Evolutionary conservation across 2,329 filamentous ascomycete species (phyloP).

Genomic region (Trichoderma brevicompactum): DNA sequence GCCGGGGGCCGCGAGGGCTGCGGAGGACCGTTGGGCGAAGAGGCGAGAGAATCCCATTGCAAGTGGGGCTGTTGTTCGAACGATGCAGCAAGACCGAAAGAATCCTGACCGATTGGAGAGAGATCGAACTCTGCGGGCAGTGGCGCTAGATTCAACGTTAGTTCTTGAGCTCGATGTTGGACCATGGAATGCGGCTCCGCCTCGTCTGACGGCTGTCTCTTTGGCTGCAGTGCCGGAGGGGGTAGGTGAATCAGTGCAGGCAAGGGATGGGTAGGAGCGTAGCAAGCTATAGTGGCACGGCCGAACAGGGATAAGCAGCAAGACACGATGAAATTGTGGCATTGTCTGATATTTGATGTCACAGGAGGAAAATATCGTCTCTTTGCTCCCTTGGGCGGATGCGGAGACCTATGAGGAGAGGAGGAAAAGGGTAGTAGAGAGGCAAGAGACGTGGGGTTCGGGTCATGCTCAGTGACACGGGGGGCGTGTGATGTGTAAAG

Average conservation of each 20-base stretch:
- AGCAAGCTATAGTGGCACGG: background rate
- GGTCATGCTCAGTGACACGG: background rate
- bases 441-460: background rate
- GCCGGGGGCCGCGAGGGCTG: constrained; percentile 5
- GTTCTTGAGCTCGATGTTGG: constrained; percentile 35
- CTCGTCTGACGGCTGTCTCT: background rate
- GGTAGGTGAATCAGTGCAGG: background rate
- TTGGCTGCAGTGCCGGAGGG: background rate
- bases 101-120: constrained; percentile 27
- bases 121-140: constrained; percentile 33
- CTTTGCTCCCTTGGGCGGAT: background rate
- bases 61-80: constrained; percentile 24
- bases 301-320: background rate
- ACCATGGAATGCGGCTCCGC: constrained; percentile 35
- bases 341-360: background rate
- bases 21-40: constrained; percentile 21
- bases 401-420: constrained; percentile 2
- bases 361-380: background rate
- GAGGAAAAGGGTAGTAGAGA: background rate
- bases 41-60: constrained; percentile 32
- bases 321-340: background rate
- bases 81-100: background rate
- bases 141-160: constrained; percentile 39
- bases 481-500: background rate
- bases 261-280: background rate